These are phyloP conservation scores for Hymenotorrendiella dingleyae DNA, from an alignment of 2,329 filamentous ascomycete genomes.

Conservation along the genomic window DNA sequence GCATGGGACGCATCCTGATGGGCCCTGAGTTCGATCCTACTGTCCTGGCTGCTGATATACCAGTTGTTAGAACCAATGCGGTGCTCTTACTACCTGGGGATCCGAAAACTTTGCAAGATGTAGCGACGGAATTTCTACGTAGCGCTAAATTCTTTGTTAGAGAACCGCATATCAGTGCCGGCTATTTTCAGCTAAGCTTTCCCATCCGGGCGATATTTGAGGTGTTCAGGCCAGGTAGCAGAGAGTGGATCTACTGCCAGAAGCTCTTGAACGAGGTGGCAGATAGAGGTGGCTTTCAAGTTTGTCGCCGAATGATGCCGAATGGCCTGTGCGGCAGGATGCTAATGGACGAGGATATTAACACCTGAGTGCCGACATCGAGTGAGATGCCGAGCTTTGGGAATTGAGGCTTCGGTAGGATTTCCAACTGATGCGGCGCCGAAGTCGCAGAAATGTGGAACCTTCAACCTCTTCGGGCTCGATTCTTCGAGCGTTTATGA, in stretches of 20 bases:
- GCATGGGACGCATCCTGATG: conserved; percentile 9
- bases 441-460: no score
- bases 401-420: no score
- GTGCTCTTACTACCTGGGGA: conserved; percentile 13
- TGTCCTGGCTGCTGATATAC: neutral
- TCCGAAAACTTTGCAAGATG: conserved; percentile 11
- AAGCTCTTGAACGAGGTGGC: conserved; percentile 11
- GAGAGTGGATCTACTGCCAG: conserved; percentile 10
- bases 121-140: conserved; percentile 12
- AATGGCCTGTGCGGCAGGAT: conserved; percentile 7
- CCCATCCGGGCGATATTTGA: conserved; percentile 10
- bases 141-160: conserved; percentile 4
- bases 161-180: conserved; percentile 9
- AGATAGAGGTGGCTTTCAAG: conserved; percentile 11
- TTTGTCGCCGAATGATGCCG: conserved; percentile 11
- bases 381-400: neutral
- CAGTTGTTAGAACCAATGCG: conserved; percentile 7
- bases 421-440: no score
- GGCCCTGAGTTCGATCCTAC: conserved; percentile 5
- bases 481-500: no score
- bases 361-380: neutral
- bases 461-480: no score
- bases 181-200: conserved; percentile 14
- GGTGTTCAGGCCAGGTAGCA: conserved; percentile 7
- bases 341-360: conserved; percentile 1